These are phyloP conservation scores for Cylindricascospora bacillispora DNA, from an alignment of 1,139 yeast species.

Conservation along the genomic window DNA sequence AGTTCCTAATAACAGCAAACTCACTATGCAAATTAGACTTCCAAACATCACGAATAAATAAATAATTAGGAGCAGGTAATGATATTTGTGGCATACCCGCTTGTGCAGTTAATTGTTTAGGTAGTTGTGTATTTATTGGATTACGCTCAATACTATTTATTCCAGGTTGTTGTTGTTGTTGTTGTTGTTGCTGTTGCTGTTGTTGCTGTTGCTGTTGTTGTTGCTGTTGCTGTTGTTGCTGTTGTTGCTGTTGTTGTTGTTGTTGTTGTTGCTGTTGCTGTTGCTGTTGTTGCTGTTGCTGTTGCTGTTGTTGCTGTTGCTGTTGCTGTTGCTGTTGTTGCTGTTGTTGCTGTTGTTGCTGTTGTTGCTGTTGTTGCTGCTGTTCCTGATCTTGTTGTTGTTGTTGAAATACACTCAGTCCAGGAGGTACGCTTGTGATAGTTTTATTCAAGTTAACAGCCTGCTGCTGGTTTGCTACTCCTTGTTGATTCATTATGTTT, in stretches of 20 bases:
- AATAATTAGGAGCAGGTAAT: constrained; percentile 23
- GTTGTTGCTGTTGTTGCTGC: constrained; percentile 9
- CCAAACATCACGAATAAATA: constrained; percentile 57
- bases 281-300: constrained; percentile 6
- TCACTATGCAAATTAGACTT: constrained; percentile 70
- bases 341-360: constrained; percentile 10
- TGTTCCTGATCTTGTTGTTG: constrained; percentile 9
- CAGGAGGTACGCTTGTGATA: constrained; percentile 3
- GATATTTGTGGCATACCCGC: constrained; percentile 12
- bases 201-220: constrained; percentile 4
- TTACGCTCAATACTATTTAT: constrained; percentile 3
- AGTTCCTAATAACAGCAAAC: constrained; percentile 57
- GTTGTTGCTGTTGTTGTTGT: constrained; percentile 8
- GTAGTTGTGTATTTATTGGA: constrained; percentile 8
- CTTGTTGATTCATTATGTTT: constrained; percentile 13
- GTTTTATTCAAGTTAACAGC: constrained; percentile 1
- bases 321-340: constrained; percentile 8
- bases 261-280: constrained; percentile 6
- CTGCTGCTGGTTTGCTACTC: constrained; percentile 5
- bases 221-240: constrained; percentile 3
- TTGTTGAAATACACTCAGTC: constrained; percentile 4
- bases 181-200: constrained; percentile 3
- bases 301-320: constrained; percentile 7
- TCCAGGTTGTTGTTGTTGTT: constrained; percentile 3
- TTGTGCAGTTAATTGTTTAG: constrained; percentile 8